A percentile compares a stretch with the other conserved stretches of the same genome.
Conservation (phyloP, 2,329 filamentous ascomycete genomes). For the Phialemoniopsis sp. region DNA sequence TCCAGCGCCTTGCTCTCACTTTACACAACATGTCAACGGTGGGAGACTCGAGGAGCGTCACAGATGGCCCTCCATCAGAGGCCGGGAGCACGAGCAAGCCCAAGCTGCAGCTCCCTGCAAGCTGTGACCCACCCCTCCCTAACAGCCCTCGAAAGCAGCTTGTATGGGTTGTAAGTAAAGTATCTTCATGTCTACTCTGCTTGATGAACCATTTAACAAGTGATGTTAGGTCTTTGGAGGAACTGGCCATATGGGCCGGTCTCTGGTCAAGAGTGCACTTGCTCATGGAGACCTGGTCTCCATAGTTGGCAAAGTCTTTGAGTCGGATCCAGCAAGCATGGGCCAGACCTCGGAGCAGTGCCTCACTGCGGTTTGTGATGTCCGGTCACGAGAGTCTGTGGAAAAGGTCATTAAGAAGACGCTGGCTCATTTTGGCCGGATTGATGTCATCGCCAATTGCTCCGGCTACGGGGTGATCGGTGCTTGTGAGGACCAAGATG, state of each 20-base stretch:
- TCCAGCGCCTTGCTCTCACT: too few relatives aligned
- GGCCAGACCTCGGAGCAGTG: slow-evolving; percentile 67
- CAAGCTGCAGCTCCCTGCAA: slow-evolving; percentile 66
- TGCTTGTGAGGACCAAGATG: slow-evolving; percentile 93
- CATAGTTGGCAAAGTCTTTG: slow-evolving; percentile 78
- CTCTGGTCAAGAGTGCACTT: slow-evolving; percentile 78
- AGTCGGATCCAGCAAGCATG: slow-evolving; percentile 72
- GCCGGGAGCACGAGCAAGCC: slow-evolving; percentile 15
- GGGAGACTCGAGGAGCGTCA: too few relatives aligned
- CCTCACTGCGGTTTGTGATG: slow-evolving; percentile 82
- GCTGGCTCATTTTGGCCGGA: slow-evolving; percentile 69
- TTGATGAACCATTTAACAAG: slow-evolving; percentile 3
- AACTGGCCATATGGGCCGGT: slow-evolving; percentile 95
- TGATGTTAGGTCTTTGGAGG: slow-evolving; percentile 75
- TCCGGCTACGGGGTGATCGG: slow-evolving; percentile 95
- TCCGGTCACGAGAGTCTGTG: slow-evolving; percentile 77
- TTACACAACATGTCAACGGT: too few relatives aligned
- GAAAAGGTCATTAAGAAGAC: slow-evolving; percentile 64
- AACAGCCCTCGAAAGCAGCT: slow-evolving; percentile 68
- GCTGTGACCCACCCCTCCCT: slow-evolving; percentile 78
- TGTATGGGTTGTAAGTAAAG: slow-evolving; percentile 74
- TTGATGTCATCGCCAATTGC: slow-evolving; percentile 91
- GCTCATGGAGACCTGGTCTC: slow-evolving; percentile 78
- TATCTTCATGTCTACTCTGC: neutral
- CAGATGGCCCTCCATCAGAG: too few relatives aligned